Base-by-base conservation (phyloP, 371 early-diverging fungal genomes). In the Apophysomyces ossiformis region DNA sequence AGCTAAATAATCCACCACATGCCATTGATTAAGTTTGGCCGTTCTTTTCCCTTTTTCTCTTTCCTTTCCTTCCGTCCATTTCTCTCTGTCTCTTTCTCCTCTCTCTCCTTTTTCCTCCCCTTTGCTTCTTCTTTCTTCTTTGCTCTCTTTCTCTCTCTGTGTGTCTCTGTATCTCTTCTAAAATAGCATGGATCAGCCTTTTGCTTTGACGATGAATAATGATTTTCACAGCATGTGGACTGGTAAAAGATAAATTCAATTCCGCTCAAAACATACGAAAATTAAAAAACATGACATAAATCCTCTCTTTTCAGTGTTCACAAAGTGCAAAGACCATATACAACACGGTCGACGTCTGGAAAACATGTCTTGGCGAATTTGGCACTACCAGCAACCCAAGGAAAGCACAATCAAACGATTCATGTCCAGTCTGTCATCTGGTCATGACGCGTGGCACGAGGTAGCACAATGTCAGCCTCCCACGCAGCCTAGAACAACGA, bases 401-500 rank as follows among this genome's bases (percentile, higher is more conserved):
- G 36, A 54, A 37, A 56, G 13, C 60, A 37, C 38, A 41, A 39
- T 43, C 56, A 38, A 39, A 36, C 71, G 65, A 21, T 64, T 64
- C 60, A 61, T 70, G 58, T 64, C 57, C 36, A 57, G 64, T 18
- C 58, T 70, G 60, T 70, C 71, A 67, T 63, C 71, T 60, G 71
- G 61, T 38, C 64, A 70, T 46, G 67, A 58, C 61, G 69, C 62
- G 44, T 69, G 69, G 69, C 64, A 70, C 71, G 67, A 70, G 63
- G 60, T 63, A 50, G 43, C 58, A 38, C 46, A 69, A 58, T 39
- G 59, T 58, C 59, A 41, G 39, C 59, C 39, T 58, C 43, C 59
- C 59, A 39, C 59, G 59, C 59, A 58, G 58, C 36, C 47, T 65
- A 39, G 26, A 32, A 41, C 58, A 65, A 58, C 58, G 58, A 58